phyloP scores from a whole-genome alignment of 2,329 filamentous ascomycete species.

The Herpotrichia juniperi region DNA sequence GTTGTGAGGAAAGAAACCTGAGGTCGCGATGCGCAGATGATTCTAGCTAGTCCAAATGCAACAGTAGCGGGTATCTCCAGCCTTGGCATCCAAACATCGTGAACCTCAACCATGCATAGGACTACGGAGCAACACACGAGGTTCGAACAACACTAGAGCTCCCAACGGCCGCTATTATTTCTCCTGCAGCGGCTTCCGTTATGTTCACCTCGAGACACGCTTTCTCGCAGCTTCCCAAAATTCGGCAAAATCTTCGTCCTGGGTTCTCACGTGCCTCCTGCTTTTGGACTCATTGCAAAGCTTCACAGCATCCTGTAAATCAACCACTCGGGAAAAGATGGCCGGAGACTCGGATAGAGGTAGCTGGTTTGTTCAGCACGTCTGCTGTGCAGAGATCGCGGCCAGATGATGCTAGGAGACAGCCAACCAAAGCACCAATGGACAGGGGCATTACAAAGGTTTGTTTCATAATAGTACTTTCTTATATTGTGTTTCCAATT shows the following conservation, averaged over 20 bases:
- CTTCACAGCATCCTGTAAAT: background rate
- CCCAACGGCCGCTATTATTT: constrained; percentile 24
- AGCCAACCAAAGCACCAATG: background rate
- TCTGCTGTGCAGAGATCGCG: constrained; percentile 9
- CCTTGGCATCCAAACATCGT: background rate
- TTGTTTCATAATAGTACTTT: too few species aligned
- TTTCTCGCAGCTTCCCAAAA: constrained; percentile 15
- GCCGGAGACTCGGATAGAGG: background rate
- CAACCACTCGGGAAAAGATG: background rate
- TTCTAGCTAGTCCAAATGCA: background rate
- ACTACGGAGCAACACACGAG: constrained; percentile 13
- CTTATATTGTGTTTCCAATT: too few species aligned
- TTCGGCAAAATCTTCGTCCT: constrained; percentile 23
- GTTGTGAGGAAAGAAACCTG: background rate
- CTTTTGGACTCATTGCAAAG: constrained; percentile 18
- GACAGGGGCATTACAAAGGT: background rate
- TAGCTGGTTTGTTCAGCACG: constrained; percentile 4
- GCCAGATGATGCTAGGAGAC: constrained; percentile 1
- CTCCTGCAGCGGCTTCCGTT: constrained; percentile 11
- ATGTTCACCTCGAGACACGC: constrained; percentile 13
- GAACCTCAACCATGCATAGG: background rate
- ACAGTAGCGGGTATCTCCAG: background rate
- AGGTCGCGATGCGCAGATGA: background rate
- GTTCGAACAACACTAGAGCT: constrained; percentile 11
- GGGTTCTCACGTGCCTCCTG: constrained; percentile 39